Conservation (phyloP, 2,329 filamentous ascomycete species). For the Venturia asperata region DNA sequence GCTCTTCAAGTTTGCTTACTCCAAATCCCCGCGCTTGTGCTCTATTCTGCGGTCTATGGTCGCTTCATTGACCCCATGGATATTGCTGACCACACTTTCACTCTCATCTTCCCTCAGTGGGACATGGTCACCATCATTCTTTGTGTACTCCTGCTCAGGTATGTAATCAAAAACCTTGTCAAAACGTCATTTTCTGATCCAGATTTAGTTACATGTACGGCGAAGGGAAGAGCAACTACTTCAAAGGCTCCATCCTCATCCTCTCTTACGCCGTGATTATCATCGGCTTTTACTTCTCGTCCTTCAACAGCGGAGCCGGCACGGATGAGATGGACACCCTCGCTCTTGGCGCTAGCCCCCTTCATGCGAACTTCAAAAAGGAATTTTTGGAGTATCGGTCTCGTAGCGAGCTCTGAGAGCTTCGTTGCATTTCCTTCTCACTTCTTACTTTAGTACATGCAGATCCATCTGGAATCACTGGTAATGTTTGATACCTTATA, state of each 20-base stretch:
- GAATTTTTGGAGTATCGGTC: neutral
- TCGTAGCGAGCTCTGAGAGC: neutral
- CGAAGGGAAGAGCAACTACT: conserved; percentile 99
- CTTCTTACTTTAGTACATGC: neutral
- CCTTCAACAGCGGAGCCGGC: conserved; percentile 35
- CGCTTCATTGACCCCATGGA: conserved; percentile 48
- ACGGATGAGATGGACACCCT: conserved; percentile 41
- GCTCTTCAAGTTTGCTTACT: conserved; percentile 92
- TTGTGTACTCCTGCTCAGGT: conserved; percentile 8
- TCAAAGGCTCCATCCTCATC: conserved; percentile 94
- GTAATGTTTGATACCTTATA: neutral
- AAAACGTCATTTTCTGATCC: conserved; percentile 54
- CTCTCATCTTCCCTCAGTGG: conserved; percentile 31
- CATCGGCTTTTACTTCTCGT: conserved; percentile 82
- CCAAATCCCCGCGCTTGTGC: conserved; percentile 85
- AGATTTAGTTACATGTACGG: conserved; percentile 99
- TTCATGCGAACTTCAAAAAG: conserved; percentile 8
- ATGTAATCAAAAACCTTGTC: conserved; percentile 21
- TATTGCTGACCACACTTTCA: conserved; percentile 59
- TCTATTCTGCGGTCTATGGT: conserved; percentile 76
- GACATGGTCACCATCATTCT: conserved; percentile 16
- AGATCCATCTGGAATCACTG: neutral
- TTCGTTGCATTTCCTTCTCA: neutral
- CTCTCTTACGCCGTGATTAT: conserved; percentile 89
- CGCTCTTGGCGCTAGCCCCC: conserved; percentile 15